Evolutionary conservation across 2,329 filamentous ascomycete genomes (phyloP).

Genomic region (Calycina herbarum): DNA sequence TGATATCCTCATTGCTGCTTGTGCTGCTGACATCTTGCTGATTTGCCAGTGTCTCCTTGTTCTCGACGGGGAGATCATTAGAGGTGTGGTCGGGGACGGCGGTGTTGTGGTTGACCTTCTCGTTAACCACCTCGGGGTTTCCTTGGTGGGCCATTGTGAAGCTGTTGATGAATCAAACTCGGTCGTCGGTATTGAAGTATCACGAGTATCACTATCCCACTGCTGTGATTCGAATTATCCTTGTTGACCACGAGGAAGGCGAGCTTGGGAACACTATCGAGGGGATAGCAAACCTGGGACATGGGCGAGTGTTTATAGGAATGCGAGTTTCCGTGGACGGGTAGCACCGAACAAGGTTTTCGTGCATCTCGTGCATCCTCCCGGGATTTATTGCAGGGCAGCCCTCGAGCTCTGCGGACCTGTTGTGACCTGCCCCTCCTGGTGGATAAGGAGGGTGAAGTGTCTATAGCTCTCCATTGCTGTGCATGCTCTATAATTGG

Average conservation of each 20-base stretch:
- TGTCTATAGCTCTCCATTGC: neutral
- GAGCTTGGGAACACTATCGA: neutral
- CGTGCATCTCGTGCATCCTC: neutral
- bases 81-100: neutral
- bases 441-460: neutral
- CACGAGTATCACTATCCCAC: neutral
- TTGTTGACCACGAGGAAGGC: constrained; percentile 3
- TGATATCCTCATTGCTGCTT: neutral
- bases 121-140: constrained; percentile 1
- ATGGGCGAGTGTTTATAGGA: constrained; percentile 6
- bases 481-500: no score
- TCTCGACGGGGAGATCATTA: neutral
- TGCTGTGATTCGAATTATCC: neutral
- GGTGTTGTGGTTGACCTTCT: neutral
- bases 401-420: neutral
- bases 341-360: neutral
- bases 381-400: neutral
- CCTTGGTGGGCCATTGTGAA: neutral
- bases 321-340: neutral
- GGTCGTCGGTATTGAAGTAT: neutral
- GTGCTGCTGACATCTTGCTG: neutral
- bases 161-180: neutral
- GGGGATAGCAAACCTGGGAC: neutral
- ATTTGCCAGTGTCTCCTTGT: constrained; percentile 1
- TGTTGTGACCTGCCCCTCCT: constrained; percentile 4